phyloP scores from a whole-genome alignment of 2,329 filamentous ascomycete species.

The Teratosphaeria epicoccoides region DNA sequence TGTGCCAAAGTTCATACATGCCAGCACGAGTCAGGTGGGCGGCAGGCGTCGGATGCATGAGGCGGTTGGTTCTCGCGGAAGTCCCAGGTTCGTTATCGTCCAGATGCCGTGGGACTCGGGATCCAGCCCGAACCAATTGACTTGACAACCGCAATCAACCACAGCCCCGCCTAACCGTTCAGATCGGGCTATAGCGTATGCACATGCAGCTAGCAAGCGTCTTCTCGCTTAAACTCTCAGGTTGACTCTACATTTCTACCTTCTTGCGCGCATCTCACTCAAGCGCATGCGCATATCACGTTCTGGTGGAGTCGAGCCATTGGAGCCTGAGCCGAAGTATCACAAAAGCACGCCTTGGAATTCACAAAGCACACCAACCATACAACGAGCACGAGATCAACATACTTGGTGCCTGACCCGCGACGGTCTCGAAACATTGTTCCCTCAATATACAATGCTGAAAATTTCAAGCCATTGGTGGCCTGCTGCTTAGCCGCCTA shows the following conservation, averaged over 20 bases:
- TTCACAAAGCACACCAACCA: not conserved
- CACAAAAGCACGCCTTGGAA: not conserved
- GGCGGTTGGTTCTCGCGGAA: not conserved
- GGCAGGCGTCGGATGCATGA: not conserved
- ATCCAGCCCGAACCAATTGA: not conserved
- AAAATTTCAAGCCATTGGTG: conserved; percentile 18
- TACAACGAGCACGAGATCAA: not conserved
- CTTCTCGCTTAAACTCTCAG: not conserved
- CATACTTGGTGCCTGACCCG: not conserved
- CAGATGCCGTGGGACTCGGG: not conserved
- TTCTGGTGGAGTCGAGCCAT: not conserved
- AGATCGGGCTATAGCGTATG: not conserved
- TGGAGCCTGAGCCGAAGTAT: not conserved
- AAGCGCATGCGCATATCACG: not conserved
- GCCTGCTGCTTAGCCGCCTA: conserved; percentile 20
- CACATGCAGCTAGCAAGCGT: not conserved
- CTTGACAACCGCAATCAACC: not conserved
- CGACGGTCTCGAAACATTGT: not conserved
- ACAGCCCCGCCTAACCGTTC: not conserved
- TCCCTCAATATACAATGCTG: conserved; percentile 20
- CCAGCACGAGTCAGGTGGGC: not conserved
- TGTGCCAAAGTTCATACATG: no score
- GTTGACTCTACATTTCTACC: not conserved
- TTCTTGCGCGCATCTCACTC: not conserved
- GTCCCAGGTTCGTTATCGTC: not conserved